phyloP scores from a whole-genome alignment of 805 yeast genomes.

The Schwanniomyces yamadae region DNA sequence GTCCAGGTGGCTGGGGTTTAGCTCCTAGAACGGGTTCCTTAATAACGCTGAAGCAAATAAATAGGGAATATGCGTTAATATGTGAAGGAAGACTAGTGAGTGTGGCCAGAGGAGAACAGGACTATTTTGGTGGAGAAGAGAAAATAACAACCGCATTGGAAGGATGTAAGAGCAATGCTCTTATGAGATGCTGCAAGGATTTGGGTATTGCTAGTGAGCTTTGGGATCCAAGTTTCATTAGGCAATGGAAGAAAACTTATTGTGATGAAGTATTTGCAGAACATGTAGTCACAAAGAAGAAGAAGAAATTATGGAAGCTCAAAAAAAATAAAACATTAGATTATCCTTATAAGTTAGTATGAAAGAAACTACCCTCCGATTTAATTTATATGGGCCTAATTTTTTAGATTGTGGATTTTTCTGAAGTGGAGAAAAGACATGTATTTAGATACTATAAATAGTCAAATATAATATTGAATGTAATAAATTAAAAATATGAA shows the following conservation, averaged over 20 bases:
- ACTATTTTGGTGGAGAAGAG: constrained; percentile 74
- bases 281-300: constrained; percentile 75
- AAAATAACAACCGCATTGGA: constrained; percentile 95
- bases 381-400: too few relatives aligned
- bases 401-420: too few relatives aligned
- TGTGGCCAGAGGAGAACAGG: constrained; percentile 95
- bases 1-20: constrained; percentile 99
- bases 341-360: constrained; percentile 67
- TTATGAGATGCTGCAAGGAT: constrained; percentile 98
- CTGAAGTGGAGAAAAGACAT: too few relatives aligned
- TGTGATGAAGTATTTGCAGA: constrained; percentile 88
- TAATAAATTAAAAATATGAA: constrained; percentile 3
- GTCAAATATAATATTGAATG: not conserved
- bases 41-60: constrained; percentile 70
- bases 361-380: too few relatives aligned
- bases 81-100: constrained; percentile 87
- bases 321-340: constrained; percentile 79
- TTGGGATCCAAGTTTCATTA: constrained; percentile 94
- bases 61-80: constrained; percentile 86
- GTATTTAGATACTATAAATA: constrained; percentile 3
- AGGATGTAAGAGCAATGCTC: constrained; percentile 94
- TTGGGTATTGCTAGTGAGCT: constrained; percentile 94
- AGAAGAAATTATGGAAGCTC: constrained; percentile 86
- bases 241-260: constrained; percentile 41
- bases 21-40: constrained; percentile 88